A percentile compares a stretch with the other conserved stretches of the same genome.
These are phyloP conservation scores for Pichia terricola DNA, from an alignment of 1,139 yeast genomes.

Conservation along the genomic window DNA sequence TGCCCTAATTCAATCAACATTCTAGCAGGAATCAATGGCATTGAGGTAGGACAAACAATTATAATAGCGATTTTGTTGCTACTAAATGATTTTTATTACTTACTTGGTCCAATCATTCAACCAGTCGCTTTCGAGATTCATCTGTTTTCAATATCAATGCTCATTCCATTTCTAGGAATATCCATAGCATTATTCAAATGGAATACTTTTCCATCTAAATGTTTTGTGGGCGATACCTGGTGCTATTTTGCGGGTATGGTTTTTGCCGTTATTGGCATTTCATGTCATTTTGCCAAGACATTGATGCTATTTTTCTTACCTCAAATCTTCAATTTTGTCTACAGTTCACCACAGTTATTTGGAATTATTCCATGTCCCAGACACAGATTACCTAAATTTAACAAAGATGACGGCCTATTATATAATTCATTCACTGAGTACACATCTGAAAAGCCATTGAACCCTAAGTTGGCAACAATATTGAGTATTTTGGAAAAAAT, in stretches of 20 bases:
- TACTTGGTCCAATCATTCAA: slow-evolving; percentile 6
- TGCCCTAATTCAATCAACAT: slow-evolving; percentile 97
- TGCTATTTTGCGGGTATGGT: slow-evolving; percentile 99
- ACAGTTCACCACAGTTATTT: slow-evolving; percentile 85
- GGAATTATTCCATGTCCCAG: slow-evolving; percentile 88
- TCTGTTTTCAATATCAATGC: slow-evolving; percentile 64
- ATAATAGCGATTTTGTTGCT: slow-evolving; percentile 65
- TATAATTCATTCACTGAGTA: slow-evolving; percentile 60
- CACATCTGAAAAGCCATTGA: slow-evolving; percentile 10
- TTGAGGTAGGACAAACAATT: slow-evolving; percentile 91
- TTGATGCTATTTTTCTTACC: slow-evolving; percentile 77
- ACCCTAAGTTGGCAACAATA: slow-evolving; percentile 25
- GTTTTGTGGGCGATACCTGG: slow-evolving; percentile 95
- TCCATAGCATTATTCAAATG: slow-evolving; percentile 64
- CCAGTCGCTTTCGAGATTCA: slow-evolving; percentile 70
- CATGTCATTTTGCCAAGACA: slow-evolving; percentile 94
- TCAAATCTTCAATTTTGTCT: slow-evolving; percentile 80
- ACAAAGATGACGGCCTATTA: slow-evolving; percentile 57
- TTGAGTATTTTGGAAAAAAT: slow-evolving; percentile 34
- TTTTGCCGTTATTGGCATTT: slow-evolving; percentile 90
- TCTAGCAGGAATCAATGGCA: slow-evolving; percentile 90
- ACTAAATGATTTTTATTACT: slow-evolving; percentile 54
- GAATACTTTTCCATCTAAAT: slow-evolving; percentile 88
- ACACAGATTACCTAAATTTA: slow-evolving; percentile 79
- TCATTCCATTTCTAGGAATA: slow-evolving; percentile 83